Evolutionary conservation across 148 eudicot genomes (phyloP), one percentile per base, ranked within the genome.

Genomic region (Rhododendron molle): DNA sequence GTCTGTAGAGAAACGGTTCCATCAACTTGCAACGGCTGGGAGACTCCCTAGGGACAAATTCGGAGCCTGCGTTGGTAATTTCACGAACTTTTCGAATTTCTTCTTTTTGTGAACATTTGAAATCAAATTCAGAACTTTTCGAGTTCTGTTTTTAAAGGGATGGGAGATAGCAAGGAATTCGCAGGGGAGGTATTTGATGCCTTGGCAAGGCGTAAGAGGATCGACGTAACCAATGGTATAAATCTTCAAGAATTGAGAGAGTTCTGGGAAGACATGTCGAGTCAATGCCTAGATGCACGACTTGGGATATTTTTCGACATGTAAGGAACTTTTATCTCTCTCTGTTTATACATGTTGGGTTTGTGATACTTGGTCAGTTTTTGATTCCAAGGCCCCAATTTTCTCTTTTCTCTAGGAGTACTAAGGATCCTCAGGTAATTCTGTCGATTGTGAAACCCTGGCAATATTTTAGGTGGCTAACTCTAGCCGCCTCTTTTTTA

Each of bases 211-310:
- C 92, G 98, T 56, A 90, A 93, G 87, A 84, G 86, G 7, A 74
- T 94, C 28, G 88, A 89, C 50, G 87, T 88, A 40, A 85, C 90
- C 50, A 87, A 97, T 83, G 99, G 98, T 85, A 93, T 97, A 71
- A 88, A 87, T 23, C 60, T 92, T 77, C 91, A 87, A 47, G 89
- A 97, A 85, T 34, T 94, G 86, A 93, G 92, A 86, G 85, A 83
- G 90, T 97, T 97, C 81, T 97, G 98, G 99, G 95, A 93, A 86
- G 98, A 97, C 85, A 93, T 97, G 94, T 93, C 98, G 16, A 91
- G 88, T 46, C 90, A 90, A 56, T 95, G 93, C 86, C 89, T 93
- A n/a, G 99, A 97, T 89, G 87, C 95, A 8, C 90, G 99, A 78
- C 91, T 97, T 77, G 95, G 91, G 85, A 95, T 97, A 44, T 97